These are phyloP conservation scores for Deinandra increscens DNA, from an alignment of 129 eudicot genomes.

Conservation along the genomic window DNA sequence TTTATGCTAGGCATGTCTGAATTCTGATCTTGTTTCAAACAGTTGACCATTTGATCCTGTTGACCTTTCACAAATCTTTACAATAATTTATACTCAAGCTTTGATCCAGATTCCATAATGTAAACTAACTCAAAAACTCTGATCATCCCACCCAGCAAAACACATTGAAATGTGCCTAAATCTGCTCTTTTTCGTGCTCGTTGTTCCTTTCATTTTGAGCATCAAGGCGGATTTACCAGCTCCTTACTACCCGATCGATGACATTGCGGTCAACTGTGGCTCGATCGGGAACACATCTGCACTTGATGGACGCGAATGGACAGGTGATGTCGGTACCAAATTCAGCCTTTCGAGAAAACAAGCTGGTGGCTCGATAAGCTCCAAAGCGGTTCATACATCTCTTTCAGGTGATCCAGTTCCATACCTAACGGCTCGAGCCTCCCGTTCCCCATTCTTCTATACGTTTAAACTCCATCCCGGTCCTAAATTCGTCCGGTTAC, in stretches of 20 bases:
- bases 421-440: slow-evolving; percentile 43
- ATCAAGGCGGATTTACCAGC: slow-evolving; percentile 36
- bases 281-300: slow-evolving; percentile 42
- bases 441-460: slow-evolving; percentile 34
- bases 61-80: not conserved
- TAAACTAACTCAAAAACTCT: slow-evolving; percentile 3
- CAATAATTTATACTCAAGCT: slow-evolving; percentile 20
- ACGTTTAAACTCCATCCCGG: slow-evolving; percentile 43
- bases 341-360: slow-evolving; percentile 29
- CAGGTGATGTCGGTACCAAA: slow-evolving; percentile 26
- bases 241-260: slow-evolving; percentile 37
- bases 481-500: slow-evolving; percentile 46
- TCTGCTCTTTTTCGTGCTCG: slow-evolving; percentile 20
- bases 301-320: slow-evolving; percentile 43
- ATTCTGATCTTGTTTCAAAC: not conserved
- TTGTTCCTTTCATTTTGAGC: slow-evolving; percentile 14
- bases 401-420: slow-evolving; percentile 46
- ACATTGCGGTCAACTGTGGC: slow-evolving; percentile 44
- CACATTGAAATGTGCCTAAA: slow-evolving; percentile 24
- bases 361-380: slow-evolving; percentile 34
- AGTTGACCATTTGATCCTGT: slow-evolving; percentile 27
- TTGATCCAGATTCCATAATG: slow-evolving; percentile 16
- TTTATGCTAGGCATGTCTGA: slow-evolving; percentile 28
- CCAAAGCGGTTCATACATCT: slow-evolving; percentile 34
- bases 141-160: slow-evolving; percentile 10